Conservation (phyloP, 305 asterid genomes). For the Fraxinus latifolia region DNA sequence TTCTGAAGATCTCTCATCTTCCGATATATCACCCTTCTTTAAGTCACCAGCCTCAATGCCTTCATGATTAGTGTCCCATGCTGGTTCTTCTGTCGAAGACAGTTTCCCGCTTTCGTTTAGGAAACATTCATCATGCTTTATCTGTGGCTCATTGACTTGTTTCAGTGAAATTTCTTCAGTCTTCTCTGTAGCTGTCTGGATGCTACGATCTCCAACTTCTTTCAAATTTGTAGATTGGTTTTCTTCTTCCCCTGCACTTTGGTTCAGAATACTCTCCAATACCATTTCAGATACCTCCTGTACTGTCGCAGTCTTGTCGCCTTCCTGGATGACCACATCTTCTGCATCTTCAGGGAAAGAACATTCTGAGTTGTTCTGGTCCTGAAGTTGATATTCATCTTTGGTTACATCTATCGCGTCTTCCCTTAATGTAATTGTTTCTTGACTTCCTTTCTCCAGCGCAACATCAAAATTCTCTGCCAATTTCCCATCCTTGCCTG, state of each 20-base stretch:
- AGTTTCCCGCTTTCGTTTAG: conserved; percentile 20
- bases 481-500: not conserved
- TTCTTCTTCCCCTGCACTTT: not conserved
- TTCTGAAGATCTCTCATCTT: conserved; percentile 20
- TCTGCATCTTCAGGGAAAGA: conserved; percentile 11
- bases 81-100: conserved; percentile 23
- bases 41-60: conserved; percentile 21
- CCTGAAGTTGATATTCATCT: not conserved
- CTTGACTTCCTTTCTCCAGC: conserved; percentile 9
- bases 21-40: conserved; percentile 16
- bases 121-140: conserved; percentile 28
- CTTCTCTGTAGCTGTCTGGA: conserved; percentile 17
- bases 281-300: conserved; percentile 11
- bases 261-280: not conserved
- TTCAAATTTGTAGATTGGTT: not conserved
- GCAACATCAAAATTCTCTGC: not conserved
- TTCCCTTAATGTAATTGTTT: conserved; percentile 1
- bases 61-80: conserved; percentile 23
- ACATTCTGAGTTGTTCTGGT: conserved; percentile 4
- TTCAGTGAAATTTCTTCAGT: conserved; percentile 20
- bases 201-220: conserved; percentile 7
- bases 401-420: not conserved
- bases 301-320: conserved; percentile 7
- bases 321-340: conserved; percentile 9
- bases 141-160: conserved; percentile 25